A percentile compares a stretch with the other conserved stretches of the same genome.
phyloP scores from a whole-genome alignment of 2,329 filamentous ascomycete genomes.

The Cladosporium sp. region DNA sequence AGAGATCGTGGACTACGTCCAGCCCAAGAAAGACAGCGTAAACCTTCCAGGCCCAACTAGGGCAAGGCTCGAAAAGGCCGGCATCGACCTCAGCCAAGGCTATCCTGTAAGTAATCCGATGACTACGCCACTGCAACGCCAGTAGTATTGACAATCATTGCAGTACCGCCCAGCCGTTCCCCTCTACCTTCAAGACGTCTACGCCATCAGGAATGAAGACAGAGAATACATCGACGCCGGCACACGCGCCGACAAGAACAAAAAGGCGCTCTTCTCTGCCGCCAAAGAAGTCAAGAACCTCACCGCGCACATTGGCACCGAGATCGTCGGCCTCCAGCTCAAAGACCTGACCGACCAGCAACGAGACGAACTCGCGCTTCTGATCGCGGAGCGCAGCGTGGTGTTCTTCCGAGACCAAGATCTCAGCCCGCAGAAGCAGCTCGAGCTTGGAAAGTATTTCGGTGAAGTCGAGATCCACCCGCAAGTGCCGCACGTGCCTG shows the following conservation, averaged over 20 bases:
- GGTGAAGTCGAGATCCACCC: conserved; percentile 70
- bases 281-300: conserved; percentile 64
- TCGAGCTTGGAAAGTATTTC: conserved; percentile 62
- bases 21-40: conserved; percentile 64
- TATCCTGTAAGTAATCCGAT: conserved; percentile 51
- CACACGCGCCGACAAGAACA: conserved; percentile 62
- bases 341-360: conserved; percentile 62
- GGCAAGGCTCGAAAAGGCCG: conserved; percentile 64
- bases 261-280: conserved; percentile 60
- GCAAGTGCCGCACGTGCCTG: conserved; percentile 70
- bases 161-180: conserved; percentile 65
- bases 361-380: conserved; percentile 61
- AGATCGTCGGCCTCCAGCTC: conserved; percentile 63
- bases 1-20: conserved; percentile 61
- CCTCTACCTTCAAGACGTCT: conserved; percentile 68
- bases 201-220: conserved; percentile 60
- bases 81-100: conserved; percentile 67
- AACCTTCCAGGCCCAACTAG: conserved; percentile 59
- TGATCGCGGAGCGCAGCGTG: conserved; percentile 64
- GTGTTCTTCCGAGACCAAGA: conserved; percentile 68
- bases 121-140: neutral
- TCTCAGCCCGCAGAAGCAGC: conserved; percentile 62
- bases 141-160: neutral
- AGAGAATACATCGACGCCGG: conserved; percentile 61
- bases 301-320: conserved; percentile 63